A percentile compares a stretch with the other conserved stretches of the same genome.
phyloP scores from a whole-genome alignment of 1,139 yeast genomes.

The Scheffersomyces insectosa region DNA sequence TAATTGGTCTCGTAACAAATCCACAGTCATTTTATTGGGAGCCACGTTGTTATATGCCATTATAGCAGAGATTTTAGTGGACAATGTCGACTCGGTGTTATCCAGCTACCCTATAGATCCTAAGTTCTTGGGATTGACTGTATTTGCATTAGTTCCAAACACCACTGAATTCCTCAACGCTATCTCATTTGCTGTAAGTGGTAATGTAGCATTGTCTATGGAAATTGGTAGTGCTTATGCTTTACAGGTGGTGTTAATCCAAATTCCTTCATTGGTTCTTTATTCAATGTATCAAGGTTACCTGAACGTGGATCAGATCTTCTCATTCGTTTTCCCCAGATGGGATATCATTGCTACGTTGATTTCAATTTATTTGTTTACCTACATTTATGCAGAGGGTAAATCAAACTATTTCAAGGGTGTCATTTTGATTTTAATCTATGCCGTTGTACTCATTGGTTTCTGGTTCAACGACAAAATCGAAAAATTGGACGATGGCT shows the following conservation, averaged over 20 bases:
- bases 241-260: slow-evolving; percentile 91
- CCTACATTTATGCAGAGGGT: slow-evolving; percentile 95
- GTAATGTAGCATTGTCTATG: slow-evolving; percentile 94
- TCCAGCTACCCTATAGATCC: slow-evolving; percentile 77
- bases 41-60: slow-evolving; percentile 89
- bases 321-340: slow-evolving; percentile 85
- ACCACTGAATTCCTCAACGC: slow-evolving; percentile 97
- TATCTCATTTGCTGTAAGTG: slow-evolving; percentile 92
- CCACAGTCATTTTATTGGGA: slow-evolving; percentile 77
- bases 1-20: slow-evolving; percentile 88
- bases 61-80: slow-evolving; percentile 92
- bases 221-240: slow-evolving; percentile 99
- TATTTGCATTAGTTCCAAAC: slow-evolving; percentile 94
- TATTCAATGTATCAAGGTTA: slow-evolving; percentile 58
- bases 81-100: slow-evolving; percentile 88
- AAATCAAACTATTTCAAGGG: slow-evolving; percentile 96
- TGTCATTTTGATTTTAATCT: slow-evolving; percentile 77
- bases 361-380: slow-evolving; percentile 83
- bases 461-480: slow-evolving; percentile 65
- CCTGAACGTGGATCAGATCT: slow-evolving; percentile 51
- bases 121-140: slow-evolving; percentile 87
- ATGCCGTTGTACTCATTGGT: slow-evolving; percentile 75
- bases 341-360: slow-evolving; percentile 93
- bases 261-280: slow-evolving; percentile 86
- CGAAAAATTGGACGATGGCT: slow-evolving; percentile 38